Conservation (phyloP, 176 grass and related monocot genomes). For the Hordeum marinum region DNA sequence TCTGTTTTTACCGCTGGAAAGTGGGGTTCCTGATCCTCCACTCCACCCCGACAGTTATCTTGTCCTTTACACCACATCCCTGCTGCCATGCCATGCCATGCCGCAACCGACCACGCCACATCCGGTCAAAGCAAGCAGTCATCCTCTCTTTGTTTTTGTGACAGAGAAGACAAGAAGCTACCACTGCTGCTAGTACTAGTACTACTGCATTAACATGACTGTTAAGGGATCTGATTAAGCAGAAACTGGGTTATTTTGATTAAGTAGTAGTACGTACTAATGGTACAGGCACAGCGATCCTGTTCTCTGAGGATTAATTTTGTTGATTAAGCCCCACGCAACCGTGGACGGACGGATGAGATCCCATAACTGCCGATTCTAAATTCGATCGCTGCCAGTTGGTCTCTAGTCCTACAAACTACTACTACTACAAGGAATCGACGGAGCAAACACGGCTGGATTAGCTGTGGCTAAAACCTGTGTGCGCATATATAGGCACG, state of each 20-base stretch:
- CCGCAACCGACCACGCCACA: neutral
- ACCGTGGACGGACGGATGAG: neutral
- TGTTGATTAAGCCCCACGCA: neutral
- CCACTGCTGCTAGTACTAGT: too few species aligned
- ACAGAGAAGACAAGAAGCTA: neutral
- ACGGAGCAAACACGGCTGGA: neutral
- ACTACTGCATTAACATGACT: neutral
- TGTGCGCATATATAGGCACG: neutral
- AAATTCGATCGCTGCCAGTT: constrained; percentile 14
- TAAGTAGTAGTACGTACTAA: too few species aligned
- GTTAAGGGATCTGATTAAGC: neutral
- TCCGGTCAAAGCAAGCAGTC: constrained; percentile 9
- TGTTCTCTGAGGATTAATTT: neutral
- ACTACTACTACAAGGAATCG: neutral
- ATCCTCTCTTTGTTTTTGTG: neutral
- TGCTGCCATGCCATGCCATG: neutral
- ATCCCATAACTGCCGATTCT: constrained; percentile 16
- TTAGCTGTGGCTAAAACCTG: neutral
- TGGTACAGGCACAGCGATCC: too few species aligned
- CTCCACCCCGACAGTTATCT: neutral
- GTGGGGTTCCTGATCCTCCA: neutral
- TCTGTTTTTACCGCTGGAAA: neutral
- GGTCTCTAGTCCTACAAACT: neutral
- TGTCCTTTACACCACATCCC: constrained; percentile 19
- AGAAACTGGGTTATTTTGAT: neutral